phyloP scores from a whole-genome alignment of 2,329 filamentous ascomycete genomes.

The Cordyceps farinosa region DNA sequence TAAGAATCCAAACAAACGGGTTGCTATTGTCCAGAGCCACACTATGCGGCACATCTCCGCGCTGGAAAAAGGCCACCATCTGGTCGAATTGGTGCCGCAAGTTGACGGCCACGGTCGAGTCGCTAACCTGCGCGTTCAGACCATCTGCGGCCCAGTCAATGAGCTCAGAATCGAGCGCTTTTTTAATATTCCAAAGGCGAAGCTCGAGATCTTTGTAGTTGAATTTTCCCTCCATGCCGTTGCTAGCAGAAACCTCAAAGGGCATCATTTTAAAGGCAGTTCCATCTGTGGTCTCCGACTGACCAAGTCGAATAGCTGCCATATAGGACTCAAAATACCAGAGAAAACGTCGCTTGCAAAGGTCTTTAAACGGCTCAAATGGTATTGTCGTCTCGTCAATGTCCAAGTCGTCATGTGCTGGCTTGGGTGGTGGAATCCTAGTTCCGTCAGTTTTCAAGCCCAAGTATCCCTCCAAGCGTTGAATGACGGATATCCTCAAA shows the following conservation, averaged over 20 bases:
- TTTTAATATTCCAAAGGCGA: constrained; percentile 66
- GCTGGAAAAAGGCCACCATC: constrained; percentile 70
- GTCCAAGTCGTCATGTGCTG: constrained; percentile 40
- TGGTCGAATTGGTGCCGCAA: constrained; percentile 83
- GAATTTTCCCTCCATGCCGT: constrained; percentile 83
- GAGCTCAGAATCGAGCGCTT: constrained; percentile 68
- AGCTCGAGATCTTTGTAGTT: constrained; percentile 71
- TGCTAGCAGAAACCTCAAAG: constrained; percentile 68
- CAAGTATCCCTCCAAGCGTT: constrained; percentile 77
- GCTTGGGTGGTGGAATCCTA: constrained; percentile 28
- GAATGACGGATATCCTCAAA: constrained; percentile 78
- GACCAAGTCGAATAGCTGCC: constrained; percentile 63
- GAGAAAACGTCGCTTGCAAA: constrained; percentile 86
- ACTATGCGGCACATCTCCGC: constrained; percentile 67
- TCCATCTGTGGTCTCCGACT: constrained; percentile 59
- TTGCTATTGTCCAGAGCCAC: constrained; percentile 75
- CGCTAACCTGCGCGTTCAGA: constrained; percentile 55
- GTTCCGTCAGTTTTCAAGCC: constrained; percentile 55
- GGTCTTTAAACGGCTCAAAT: constrained; percentile 85
- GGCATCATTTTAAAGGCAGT: constrained; percentile 74
- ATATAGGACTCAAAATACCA: constrained; percentile 96
- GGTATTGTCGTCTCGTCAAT: constrained; percentile 47
- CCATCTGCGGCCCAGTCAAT: constrained; percentile 69
- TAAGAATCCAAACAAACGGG: constrained; percentile 84
- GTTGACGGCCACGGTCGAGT: constrained; percentile 74